Base-by-base conservation (phyloP, 164 flowering plant genomes). In the Houttuynia cordata region DNA sequence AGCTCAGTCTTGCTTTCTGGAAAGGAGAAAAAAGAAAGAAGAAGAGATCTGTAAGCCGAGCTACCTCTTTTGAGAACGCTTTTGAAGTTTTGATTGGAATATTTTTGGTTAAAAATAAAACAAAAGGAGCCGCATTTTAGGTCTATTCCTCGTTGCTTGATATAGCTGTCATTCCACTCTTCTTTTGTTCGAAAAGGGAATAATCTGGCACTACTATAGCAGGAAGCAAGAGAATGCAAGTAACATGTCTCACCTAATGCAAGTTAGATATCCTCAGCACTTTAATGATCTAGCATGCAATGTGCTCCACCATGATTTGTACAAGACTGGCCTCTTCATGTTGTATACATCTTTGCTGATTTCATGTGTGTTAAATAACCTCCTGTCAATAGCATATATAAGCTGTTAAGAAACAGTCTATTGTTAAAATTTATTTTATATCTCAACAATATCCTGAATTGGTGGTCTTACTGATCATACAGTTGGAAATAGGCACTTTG, bases 121-220 rank as follows among this genome's bases (percentile, higher is more conserved):
- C 49, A 17, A 45, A 45, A 45, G 49, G 49, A 45, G 49, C 49
- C 49, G 49, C 49, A 45, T 45, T 42, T 45, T 45, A 45, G 8
- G 49, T 14, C 8, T 10, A 45, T 45, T 45, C 49, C 49, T 45
- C 17, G 49, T 45, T 45, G 7, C 17, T 10, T 45, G 49, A 3
- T 45, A 45, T 45, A 14, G 49, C 63, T n/a, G 63, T 51, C 41
- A 24, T 51, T 50, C 54, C 53, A 61, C 25, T 15, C 63, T 24
- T 14, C 54, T 61, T 61, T 60, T 21, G 24, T 53, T n/a, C 25
- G 1, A 39, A 59, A 59, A 19, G 47, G 63, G 45, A 61, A 51
- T 61, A 51, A 61, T 10, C 56, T 51, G 63, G 37, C 56, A 61
- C n/a, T n/a, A n/a, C 55, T 25, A 25, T 30, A 30, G 63, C 51